phyloP scores from a whole-genome alignment of 192 early-diverging fungal genomes.

The Borealophlyctis nickersoniae region DNA sequence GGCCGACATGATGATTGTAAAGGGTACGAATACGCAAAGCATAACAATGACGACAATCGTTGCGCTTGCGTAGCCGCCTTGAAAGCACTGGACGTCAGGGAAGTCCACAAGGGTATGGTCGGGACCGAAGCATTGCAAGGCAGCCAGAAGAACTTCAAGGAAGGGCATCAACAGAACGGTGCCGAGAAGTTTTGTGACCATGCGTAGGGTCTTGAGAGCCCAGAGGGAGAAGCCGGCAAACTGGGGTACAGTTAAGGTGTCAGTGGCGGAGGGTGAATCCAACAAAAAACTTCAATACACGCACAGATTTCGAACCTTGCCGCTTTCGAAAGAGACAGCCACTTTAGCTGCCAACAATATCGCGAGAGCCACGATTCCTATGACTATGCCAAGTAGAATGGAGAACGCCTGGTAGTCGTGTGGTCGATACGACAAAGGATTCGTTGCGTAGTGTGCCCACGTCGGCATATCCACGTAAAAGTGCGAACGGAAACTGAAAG shows the following conservation, averaged over 20 bases:
- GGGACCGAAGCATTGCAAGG: slow-evolving; percentile 12
- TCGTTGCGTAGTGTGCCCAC: slow-evolving; percentile 25
- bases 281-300: background rate
- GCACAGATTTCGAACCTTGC: slow-evolving; percentile 17
- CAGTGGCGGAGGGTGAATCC: background rate
- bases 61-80: slow-evolving; percentile 3
- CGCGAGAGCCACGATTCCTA: slow-evolving; percentile 12
- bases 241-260: slow-evolving; percentile 8
- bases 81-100: slow-evolving; percentile 18
- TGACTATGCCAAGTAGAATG: slow-evolving; percentile 21
- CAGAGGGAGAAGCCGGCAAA: slow-evolving; percentile 21
- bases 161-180: slow-evolving; percentile 25
- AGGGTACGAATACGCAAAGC: slow-evolving; percentile 17
- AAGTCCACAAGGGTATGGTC: slow-evolving; percentile 5
- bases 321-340: slow-evolving; percentile 22
- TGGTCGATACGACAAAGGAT: slow-evolving; percentile 27
- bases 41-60: slow-evolving; percentile 16
- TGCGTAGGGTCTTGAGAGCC: slow-evolving; percentile 24
- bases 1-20: slow-evolving; percentile 18
- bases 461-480: slow-evolving; percentile 23
- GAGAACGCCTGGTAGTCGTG: background rate
- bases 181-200: slow-evolving; percentile 20
- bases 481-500: slow-evolving; percentile 10
- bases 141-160: slow-evolving; percentile 22
- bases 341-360: slow-evolving; percentile 14